Base-by-base conservation (phyloP, 78 protist species). In the Dictyostelium intermedium region DNA sequence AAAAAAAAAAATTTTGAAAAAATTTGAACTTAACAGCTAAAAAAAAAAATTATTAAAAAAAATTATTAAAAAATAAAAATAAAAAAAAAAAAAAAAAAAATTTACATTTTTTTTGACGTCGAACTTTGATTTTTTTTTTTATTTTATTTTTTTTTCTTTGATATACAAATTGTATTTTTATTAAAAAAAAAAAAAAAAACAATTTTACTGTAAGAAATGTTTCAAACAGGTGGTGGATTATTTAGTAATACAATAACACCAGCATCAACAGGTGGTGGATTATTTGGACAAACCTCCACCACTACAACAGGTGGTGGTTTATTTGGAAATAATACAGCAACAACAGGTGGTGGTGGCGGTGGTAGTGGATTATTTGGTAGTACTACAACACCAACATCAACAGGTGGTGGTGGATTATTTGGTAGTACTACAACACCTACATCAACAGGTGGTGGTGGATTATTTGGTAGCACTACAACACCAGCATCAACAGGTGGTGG, bases 231-330 rank as follows among this genome's bases (percentile, higher is more conserved):
- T 39, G 60, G 73, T 18, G 41, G 79, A 60, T 32, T 79, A 43
- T 77, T 77, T 45, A 66, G 83, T 9, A 43, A 30, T 8, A 43
- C 83, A n/a, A n/a, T 25, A 41, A 2, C 81, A 45, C 16, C 82
- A 1, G 63, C 84, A 35, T 13, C 60, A 2, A 85, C 83, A 25
- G 82, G 91, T 72, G 74, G 84, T 20, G 80, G 82, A 18, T 47
- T 86, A 30, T 86, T 86, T 77, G 84, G 92, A 14, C 14, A 18
- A 37, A 32, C 93, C 37, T 2, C 73, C 23, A 27, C 92, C 60
- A 43, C 63, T 77, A 5, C 85, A 25, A 27, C 74, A 5, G 79
- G 81, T 45, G 56, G 85, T 47, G 41, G 47, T 2, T 32, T 87
- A 9, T 87, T 87, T 79, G 93, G 93, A 16, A 25, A 39, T 45